Base-by-base conservation (phyloP, 208 protist species). In the Trypanosomatidae sp. region DNA sequence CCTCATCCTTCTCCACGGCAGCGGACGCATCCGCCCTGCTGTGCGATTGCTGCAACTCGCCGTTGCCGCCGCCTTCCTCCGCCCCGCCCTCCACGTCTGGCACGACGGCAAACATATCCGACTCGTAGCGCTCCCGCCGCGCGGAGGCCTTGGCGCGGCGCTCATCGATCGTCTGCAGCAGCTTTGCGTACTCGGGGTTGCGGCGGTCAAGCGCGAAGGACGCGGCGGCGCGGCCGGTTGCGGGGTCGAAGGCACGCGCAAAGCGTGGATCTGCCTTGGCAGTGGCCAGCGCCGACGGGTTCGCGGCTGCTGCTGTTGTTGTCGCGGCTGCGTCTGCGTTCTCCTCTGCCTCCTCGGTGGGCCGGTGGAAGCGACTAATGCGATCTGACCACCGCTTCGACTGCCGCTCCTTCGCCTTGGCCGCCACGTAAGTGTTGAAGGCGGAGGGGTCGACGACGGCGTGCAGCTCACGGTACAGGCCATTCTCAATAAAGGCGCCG, bases 401-500 rank as follows among this genome's bases (percentile, higher is more conserved):
- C 58, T 82, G 84, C 52, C 82, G 84, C 74, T 86, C 80, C 81
- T 85, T 86, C 17, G 82, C 74, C 70, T 84, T 85, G 46, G 86
- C 89, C 33, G 81, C 77, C n/a, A 92, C 59, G 71, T 94, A 93
- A 10, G 71, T 67, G 67, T 98, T 95, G 79, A 99, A 99, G 12
- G 78, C 95, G 39, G 93, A 89, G 5, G 96, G 97, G 71, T 99
- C 81, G 6, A 93, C 84, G 10, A 98, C 88, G 0, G 95, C 83
- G 78, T 88, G 91, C 36, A 95, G 81, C 78, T 96, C 87, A 41
- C 90, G 83, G 65, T 96, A 98, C 12, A 98, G 77, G 10, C 77
- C 75, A 46, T 98, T 96, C 69, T 99, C 97, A 62, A 99, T 98
- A 71, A 98, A 99, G 79, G 93, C 99, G 64, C 99, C 99, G 83